phyloP scores from a whole-genome alignment of 495 filamentous ascomycete genomes.

The Chaetomium cochliodes region DNA sequence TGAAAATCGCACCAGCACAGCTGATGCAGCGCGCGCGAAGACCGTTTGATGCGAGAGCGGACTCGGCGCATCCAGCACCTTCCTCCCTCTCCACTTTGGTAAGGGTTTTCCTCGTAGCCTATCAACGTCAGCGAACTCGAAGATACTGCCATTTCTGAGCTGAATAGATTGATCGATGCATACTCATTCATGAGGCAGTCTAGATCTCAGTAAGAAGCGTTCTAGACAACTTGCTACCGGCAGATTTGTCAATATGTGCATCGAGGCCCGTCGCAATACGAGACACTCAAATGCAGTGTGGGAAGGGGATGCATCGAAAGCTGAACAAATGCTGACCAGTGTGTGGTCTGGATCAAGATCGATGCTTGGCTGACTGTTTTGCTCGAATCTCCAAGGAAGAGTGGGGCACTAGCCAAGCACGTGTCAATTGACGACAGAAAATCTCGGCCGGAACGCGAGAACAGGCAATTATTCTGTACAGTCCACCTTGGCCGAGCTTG shows the following conservation, averaged over 20 bases:
- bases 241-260: background rate
- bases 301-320: background rate
- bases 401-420: background rate
- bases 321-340: slow-evolving; percentile 2
- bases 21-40: background rate
- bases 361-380: background rate
- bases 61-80: background rate
- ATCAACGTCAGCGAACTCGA: background rate
- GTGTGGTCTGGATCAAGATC: background rate
- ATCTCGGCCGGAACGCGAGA: background rate
- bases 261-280: background rate
- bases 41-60: slow-evolving; percentile 7
- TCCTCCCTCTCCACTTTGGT: background rate
- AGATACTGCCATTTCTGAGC: background rate
- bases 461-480: background rate
- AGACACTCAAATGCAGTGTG: background rate
- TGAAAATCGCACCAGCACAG: background rate
- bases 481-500: too few relatives aligned
- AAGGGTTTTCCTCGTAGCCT: background rate
- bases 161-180: too few relatives aligned
- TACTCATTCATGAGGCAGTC: background rate
- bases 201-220: background rate
- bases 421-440: background rate
- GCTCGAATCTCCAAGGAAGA: background rate
- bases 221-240: background rate